A percentile compares a stretch with the other conserved stretches of the same genome.
Evolutionary conservation across 179 eudicot species (phyloP).

Genomic region (Beta corolliflora): DNA sequence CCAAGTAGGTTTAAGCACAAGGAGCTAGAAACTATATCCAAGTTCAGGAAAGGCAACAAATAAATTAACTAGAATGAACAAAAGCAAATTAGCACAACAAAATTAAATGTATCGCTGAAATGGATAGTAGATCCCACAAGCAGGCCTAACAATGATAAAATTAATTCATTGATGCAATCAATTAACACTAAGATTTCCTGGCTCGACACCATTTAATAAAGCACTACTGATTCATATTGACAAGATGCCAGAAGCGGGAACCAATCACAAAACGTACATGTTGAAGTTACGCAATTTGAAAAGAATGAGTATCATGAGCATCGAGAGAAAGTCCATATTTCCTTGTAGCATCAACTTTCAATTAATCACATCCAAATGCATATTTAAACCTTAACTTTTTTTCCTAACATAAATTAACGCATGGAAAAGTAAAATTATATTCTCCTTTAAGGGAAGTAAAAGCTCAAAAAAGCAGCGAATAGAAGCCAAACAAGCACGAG

Average conservation of each 20-base stretch:
- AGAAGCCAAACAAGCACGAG: neutral
- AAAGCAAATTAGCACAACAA: neutral
- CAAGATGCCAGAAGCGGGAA: neutral
- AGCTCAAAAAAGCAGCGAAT: neutral
- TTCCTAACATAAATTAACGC: neutral
- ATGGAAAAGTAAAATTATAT: neutral
- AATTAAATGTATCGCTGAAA: neutral
- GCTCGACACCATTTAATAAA: neutral
- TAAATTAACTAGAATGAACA: neutral
- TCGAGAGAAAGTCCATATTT: neutral
- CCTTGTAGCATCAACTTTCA: neutral
- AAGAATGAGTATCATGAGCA: neutral
- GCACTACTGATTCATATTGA: neutral
- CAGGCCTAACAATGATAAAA: neutral
- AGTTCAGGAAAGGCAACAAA: neutral
- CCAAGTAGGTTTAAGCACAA: neutral
- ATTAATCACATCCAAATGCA: neutral
- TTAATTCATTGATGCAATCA: neutral
- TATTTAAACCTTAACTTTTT: neutral
- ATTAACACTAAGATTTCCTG: neutral
- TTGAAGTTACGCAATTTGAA: neutral
- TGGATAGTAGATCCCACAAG: neutral
- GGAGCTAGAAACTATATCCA: neutral
- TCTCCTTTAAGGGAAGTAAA: neutral
- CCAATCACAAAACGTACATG: neutral